Evolutionary conservation across 177 flowering plant species (phyloP).

Genomic region (Vitis hybrid): DNA sequence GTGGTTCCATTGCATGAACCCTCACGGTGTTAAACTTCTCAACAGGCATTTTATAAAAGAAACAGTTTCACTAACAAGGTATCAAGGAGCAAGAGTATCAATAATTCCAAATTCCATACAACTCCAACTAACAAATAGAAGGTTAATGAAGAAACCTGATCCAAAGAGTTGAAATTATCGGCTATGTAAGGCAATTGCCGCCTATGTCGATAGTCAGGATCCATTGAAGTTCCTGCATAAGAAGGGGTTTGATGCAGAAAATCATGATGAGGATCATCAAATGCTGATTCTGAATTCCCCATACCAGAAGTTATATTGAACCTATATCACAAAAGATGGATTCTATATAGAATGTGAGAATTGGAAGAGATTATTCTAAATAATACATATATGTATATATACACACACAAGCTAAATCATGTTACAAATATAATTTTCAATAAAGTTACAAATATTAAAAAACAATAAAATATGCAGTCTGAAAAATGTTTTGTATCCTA

Average conservation of each 20-base stretch:
- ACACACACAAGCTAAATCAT: too few relatives aligned
- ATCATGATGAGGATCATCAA: constrained; percentile 17
- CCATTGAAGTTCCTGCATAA: constrained; percentile 13
- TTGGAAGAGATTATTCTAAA: background rate
- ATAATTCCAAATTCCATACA: background rate
- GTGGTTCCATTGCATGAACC: background rate
- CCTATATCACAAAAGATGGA: background rate
- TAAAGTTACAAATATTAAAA: too few relatives aligned
- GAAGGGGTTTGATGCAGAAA: constrained; percentile 12
- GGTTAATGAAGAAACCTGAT: constrained; percentile 36
- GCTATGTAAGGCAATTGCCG: constrained; percentile 30
- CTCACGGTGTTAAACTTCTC: background rate
- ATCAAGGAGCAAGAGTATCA: background rate
- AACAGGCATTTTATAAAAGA: background rate
- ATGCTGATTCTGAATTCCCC: constrained; percentile 39
- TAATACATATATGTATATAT: background rate
- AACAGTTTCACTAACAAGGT: background rate
- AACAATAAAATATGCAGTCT: too few relatives aligned
- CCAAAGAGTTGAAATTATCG: constrained; percentile 54
- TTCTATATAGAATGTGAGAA: background rate
- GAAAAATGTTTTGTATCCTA: too few relatives aligned
- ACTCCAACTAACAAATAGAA: background rate
- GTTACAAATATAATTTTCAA: too few relatives aligned
- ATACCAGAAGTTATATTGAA: constrained; percentile 1
- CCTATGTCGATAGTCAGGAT: too few relatives aligned